phyloP scores from a whole-genome alignment of 768 basidiomycete species.

The Fomitopsis serialis region DNA sequence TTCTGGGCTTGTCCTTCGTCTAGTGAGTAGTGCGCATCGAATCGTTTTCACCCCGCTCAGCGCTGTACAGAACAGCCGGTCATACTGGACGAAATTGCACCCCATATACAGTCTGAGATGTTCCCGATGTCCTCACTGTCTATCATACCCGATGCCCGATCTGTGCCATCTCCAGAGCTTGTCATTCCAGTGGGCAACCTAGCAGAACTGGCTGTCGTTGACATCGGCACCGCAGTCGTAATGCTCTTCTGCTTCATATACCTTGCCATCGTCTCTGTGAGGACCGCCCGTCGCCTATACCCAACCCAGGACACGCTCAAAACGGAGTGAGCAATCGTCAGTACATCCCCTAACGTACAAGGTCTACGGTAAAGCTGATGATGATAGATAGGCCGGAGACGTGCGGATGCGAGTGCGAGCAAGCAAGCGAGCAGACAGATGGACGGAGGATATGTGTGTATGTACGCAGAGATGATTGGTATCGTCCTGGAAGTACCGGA shows the following conservation, averaged over 20 bases:
- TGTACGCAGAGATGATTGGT: too few species aligned
- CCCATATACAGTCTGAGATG: conserved; percentile 2
- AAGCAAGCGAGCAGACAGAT: conserved; percentile 1
- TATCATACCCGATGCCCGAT: conserved; percentile 4
- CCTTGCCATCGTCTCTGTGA: conserved; percentile 23
- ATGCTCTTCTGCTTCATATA: conserved; percentile 30
- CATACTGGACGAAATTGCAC: conserved; percentile 2
- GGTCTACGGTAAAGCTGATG: conserved; percentile 17
- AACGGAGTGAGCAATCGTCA: conserved; percentile 18
- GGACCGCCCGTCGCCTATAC: conserved; percentile 17
- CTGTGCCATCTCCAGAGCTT: conserved; percentile 11
- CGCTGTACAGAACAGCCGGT: background rate
- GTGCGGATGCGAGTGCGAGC: conserved; percentile 10
- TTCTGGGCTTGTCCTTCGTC: conserved; percentile 27
- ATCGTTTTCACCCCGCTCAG: background rate
- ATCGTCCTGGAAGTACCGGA: too few species aligned
- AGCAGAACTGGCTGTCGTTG: conserved; percentile 26
- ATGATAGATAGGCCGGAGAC: conserved; percentile 14
- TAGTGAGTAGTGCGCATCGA: conserved; percentile 5
- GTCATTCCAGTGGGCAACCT: conserved; percentile 31
- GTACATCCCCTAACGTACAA: conserved; percentile 19
- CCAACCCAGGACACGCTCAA: conserved; percentile 21
- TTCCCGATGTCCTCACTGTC: conserved; percentile 1
- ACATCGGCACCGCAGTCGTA: conserved; percentile 29
- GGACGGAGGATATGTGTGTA: background rate